Conservation (phyloP, 2,329 filamentous ascomycete genomes). For the Diaporthe vaccinii region DNA sequence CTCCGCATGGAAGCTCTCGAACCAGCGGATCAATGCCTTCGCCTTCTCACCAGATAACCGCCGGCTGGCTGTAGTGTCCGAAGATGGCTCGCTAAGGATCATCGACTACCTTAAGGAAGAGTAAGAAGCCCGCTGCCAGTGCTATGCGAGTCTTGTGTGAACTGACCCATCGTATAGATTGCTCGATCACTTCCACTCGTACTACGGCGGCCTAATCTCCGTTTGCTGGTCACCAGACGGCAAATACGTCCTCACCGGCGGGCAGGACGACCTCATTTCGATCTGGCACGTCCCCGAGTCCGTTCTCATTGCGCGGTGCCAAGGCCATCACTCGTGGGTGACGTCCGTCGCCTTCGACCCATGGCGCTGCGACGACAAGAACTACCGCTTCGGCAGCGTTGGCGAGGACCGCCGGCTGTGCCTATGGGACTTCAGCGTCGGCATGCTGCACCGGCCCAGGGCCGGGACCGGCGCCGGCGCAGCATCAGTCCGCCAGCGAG, state of each 20-base stretch:
- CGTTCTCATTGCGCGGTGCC: constrained; percentile 89
- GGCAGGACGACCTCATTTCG: constrained; percentile 94
- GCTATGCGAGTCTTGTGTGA: neutral
- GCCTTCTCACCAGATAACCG: constrained; percentile 91
- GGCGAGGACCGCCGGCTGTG: constrained; percentile 93
- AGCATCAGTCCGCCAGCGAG: constrained; percentile 69
- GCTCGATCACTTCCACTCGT: constrained; percentile 88
- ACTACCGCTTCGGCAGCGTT: constrained; percentile 95
- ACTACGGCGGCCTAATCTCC: constrained; percentile 93
- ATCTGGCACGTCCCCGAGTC: constrained; percentile 94
- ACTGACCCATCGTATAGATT: constrained; percentile 65
- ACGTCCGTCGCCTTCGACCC: constrained; percentile 94
- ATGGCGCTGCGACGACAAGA: constrained; percentile 95
- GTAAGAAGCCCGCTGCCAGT: constrained; percentile 62
- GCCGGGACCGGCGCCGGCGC: constrained; percentile 48
- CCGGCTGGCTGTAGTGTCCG: constrained; percentile 89
- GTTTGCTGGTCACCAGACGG: constrained; percentile 98
- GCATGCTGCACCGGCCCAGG: constrained; percentile 94
- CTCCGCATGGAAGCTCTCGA: constrained; percentile 91
- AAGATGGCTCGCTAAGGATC: constrained; percentile 90
- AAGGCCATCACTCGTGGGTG: constrained; percentile 97
- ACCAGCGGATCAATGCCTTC: constrained; percentile 90
- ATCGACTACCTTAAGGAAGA: constrained; percentile 94
- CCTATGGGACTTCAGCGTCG: constrained; percentile 97
- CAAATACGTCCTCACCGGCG: constrained; percentile 94